Conservation (phyloP, 2,329 filamentous ascomycete genomes). For the Arthrinium puccinioides region DNA sequence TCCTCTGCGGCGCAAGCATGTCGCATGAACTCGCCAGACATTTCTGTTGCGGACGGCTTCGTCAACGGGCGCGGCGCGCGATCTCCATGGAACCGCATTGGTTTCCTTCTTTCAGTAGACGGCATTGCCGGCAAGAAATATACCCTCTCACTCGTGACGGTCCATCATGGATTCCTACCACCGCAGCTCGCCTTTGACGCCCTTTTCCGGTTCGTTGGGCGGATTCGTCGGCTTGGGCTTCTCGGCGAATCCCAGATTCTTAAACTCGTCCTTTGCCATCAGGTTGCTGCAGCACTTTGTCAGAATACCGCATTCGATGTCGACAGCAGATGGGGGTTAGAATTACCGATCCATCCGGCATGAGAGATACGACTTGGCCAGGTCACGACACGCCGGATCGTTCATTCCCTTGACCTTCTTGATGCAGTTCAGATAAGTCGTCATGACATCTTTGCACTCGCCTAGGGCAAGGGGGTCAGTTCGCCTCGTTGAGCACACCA, state of each 20-base stretch:
- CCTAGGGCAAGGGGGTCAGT: conserved; percentile 42
- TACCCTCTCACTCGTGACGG: no score
- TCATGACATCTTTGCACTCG: conserved; percentile 90
- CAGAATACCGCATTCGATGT: neutral
- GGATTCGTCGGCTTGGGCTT: neutral
- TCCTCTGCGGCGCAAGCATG: no score
- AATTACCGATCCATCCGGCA: conserved; percentile 92
- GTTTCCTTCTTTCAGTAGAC: no score
- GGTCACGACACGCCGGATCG: conserved; percentile 71
- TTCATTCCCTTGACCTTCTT: conserved; percentile 79
- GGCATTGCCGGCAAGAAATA: no score
- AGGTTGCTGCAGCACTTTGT: conserved; percentile 56
- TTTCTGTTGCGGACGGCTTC: no score
- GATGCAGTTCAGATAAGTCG: conserved; percentile 77
- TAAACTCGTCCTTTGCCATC: conserved; percentile 93
- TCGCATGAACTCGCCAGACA: no score
- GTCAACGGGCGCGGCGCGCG: no score
- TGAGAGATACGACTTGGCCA: conserved; percentile 82
- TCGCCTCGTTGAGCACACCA: neutral
- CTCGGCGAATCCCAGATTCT: conserved; percentile 73
- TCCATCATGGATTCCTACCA: no score
- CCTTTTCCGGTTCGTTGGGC: conserved; percentile 14
- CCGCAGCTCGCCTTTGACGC: conserved; percentile 24
- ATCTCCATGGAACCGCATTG: no score
- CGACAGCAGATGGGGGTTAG: neutral